Conservation (phyloP, 179 eudicot genomes). For the Camellia oleifera region DNA sequence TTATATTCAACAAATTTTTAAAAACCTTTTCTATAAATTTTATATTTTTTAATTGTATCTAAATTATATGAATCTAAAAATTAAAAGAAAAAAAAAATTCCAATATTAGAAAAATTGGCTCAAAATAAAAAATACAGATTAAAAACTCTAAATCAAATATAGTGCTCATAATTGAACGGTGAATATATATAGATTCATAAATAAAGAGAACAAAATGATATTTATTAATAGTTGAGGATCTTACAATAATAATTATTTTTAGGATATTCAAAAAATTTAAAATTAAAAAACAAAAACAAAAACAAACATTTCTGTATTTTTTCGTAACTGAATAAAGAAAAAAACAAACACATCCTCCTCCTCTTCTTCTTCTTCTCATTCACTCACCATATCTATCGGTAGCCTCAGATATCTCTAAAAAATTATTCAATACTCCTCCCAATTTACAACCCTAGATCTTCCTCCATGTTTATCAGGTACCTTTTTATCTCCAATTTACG, state of each 20-base stretch:
- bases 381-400: constrained; percentile 8
- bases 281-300: background rate
- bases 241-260: too few relatives aligned
- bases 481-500: background rate
- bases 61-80: too few relatives aligned
- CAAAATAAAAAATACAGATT: too few relatives aligned
- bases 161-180: too few relatives aligned
- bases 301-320: background rate
- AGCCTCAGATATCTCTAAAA: constrained; percentile 17
- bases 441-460: background rate
- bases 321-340: background rate
- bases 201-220: too few relatives aligned
- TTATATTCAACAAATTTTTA: too few relatives aligned
- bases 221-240: too few relatives aligned
- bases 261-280: background rate
- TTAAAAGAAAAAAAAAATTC: too few relatives aligned
- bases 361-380: background rate
- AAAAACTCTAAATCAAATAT: too few relatives aligned
- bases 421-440: background rate
- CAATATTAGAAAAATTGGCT: too few relatives aligned
- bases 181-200: background rate
- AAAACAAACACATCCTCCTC: background rate
- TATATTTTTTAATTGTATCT: too few relatives aligned
- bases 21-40: too few relatives aligned
- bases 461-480: background rate